Evolutionary conservation across 1,284 basidiomycete species (phyloP).

Genomic region (Ganoderma boninense): DNA sequence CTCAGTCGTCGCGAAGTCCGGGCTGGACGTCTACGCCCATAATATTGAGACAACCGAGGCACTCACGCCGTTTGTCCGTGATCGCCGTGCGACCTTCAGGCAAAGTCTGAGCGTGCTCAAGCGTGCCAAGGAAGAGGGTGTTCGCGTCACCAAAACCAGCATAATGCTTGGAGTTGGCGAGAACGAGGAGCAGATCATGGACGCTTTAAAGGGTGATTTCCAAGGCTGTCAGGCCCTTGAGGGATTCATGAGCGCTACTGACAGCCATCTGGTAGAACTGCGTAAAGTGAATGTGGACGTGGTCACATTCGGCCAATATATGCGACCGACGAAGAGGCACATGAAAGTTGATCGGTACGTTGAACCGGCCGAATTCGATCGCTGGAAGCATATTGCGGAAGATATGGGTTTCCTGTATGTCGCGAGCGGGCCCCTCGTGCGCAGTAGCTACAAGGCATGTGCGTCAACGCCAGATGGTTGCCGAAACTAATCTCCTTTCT

Average conservation of each 20-base stretch:
- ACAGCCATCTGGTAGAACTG: constrained; percentile 64
- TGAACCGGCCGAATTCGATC: constrained; percentile 90
- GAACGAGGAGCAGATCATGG: constrained; percentile 83
- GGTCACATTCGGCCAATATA: constrained; percentile 99
- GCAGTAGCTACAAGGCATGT: constrained; percentile 95
- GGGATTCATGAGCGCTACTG: constrained; percentile 10
- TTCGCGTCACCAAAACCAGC: constrained; percentile 95
- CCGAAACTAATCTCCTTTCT: neutral
- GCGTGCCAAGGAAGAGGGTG: constrained; percentile 84
- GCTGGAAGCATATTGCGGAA: constrained; percentile 92
- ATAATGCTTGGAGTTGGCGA: constrained; percentile 99
- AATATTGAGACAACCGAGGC: constrained; percentile 97
- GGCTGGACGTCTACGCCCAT: constrained; percentile 98
- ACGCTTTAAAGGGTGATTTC: constrained; percentile 81
- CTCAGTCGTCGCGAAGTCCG: constrained; percentile 87
- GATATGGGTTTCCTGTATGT: constrained; percentile 97
- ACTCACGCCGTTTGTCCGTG: constrained; percentile 94
- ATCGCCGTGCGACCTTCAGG: constrained; percentile 92
- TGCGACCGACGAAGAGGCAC: constrained; percentile 98
- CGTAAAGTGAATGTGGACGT: constrained; percentile 93
- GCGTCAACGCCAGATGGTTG: neutral
- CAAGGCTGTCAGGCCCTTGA: constrained; percentile 5
- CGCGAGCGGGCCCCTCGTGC: constrained; percentile 94
- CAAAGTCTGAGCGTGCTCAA: constrained; percentile 89
- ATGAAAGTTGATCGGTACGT: constrained; percentile 99